Evolutionary conservation across 805 yeast genomes (phyloP).

Genomic region (Vanderwaltozyma yarrowii): DNA sequence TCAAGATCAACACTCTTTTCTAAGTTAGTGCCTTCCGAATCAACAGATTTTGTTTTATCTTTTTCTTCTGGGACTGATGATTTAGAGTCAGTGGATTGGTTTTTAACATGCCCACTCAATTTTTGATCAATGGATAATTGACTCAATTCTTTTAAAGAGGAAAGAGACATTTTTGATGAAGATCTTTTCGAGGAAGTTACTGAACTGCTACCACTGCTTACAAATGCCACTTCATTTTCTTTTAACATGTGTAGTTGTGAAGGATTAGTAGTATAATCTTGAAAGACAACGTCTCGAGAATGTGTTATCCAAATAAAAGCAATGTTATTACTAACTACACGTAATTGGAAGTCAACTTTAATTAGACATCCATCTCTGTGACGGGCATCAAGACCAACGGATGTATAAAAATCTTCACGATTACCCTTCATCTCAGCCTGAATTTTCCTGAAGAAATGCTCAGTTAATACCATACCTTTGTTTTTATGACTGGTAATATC

Average conservation of each 20-base stretch:
- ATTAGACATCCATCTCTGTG: conserved; percentile 62
- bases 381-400: conserved; percentile 56
- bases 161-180: conserved; percentile 14
- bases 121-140: conserved; percentile 1
- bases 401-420: conserved; percentile 45
- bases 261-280: conserved; percentile 29
- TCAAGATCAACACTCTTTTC: conserved; percentile 1
- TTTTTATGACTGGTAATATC: conserved; percentile 31
- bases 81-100: not conserved
- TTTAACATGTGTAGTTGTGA: conserved; percentile 33
- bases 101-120: not conserved
- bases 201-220: conserved; percentile 22
- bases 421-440: conserved; percentile 36
- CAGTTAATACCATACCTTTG: conserved; percentile 74
- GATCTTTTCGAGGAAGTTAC: conserved; percentile 21
- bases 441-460: conserved; percentile 75
- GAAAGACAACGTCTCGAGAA: conserved; percentile 40
- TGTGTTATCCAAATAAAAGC: conserved; percentile 80
- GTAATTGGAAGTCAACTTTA: conserved; percentile 67
- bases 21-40: no score
- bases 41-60: no score
- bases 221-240: conserved; percentile 28
- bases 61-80: not conserved
- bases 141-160: conserved; percentile 11
- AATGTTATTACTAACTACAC: conserved; percentile 52